Evolutionary conservation across 257 asterid species (phyloP), one percentile per base, ranked within the genome.

Genomic region (Solanum tacnaense): DNA sequence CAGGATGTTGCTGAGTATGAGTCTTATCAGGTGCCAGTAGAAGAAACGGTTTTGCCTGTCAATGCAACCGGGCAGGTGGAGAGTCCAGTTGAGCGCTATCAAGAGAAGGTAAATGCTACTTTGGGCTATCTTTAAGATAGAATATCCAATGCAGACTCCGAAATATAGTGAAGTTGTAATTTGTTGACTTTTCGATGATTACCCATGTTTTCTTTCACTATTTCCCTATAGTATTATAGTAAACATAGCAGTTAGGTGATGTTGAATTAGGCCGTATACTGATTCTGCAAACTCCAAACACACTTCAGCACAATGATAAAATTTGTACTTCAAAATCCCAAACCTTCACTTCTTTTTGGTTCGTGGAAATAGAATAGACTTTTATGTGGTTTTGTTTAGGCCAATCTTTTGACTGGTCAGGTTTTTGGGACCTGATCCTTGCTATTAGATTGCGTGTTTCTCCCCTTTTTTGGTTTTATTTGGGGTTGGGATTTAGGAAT

Each of bases 1-100:
- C 75, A 90, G 15, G 93, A 92, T 78, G 94, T 94, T 87, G 94
- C 93, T 9, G 94, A 90, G 72, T 92, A 91, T 87, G 90, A 89
- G 38, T 91, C 97, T 83, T 94, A 92, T 85, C 95, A 93, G 88
- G 91, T 91, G 84, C 96, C 96, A 2, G 91, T 87, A 38, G 92
- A 93, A 31, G 93, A 88, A 31, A 70, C 79, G 84, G 91, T 89
- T 71, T 93, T 68, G 44, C 88, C 89, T 44, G 88, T 73, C 44
- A 87, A 93, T 12, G 89, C 88, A 29, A n/a, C 58, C 2, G 38
- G 41, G 78, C 90, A 88, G 56, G 92, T 87, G 88, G 95, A 94
- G 75, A 71, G 15, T 71, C 25, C 39, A 71, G n/a, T 18, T 71
- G 78, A 5, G 13, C 41, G 39, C 13, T 32, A 71, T 32, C 41